phyloP scores from a whole-genome alignment of 352 stramenopile species.

The Salisapilia sapeloensis region DNA sequence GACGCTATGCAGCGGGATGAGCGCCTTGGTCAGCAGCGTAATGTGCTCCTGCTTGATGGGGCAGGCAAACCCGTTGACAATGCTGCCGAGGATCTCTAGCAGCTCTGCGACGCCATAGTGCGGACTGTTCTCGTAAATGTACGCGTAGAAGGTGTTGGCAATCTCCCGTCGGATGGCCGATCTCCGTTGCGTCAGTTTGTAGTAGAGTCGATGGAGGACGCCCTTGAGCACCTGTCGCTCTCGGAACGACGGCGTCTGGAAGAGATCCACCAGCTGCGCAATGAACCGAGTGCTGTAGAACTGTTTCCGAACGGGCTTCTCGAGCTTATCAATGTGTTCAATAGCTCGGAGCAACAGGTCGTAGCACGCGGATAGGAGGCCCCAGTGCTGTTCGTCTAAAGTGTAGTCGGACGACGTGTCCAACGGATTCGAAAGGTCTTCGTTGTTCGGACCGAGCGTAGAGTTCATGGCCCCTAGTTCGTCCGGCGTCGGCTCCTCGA shows the following conservation, averaged over 20 bases:
- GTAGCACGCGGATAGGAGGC: constrained; percentile 61
- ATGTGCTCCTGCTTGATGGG: constrained; percentile 83
- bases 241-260: constrained; percentile 79
- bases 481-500: constrained; percentile 33
- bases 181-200: constrained; percentile 80
- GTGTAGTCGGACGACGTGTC: constrained; percentile 78
- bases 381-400: constrained; percentile 67
- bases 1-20: constrained; percentile 75
- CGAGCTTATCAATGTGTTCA: constrained; percentile 79
- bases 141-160: constrained; percentile 79
- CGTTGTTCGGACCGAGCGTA: no score
- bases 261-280: constrained; percentile 60
- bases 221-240: constrained; percentile 76
- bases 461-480: no score
- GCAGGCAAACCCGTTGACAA: constrained; percentile 81
- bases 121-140: constrained; percentile 85
- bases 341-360: constrained; percentile 73
- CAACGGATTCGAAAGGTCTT: constrained; percentile 45
- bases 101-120: constrained; percentile 80
- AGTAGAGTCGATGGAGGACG: constrained; percentile 78
- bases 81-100: constrained; percentile 76
- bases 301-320: constrained; percentile 75
- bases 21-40: constrained; percentile 58
- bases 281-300: constrained; percentile 75
- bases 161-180: constrained; percentile 80